A percentile compares a stretch with the other conserved stretches of the same genome.
These are phyloP conservation scores for Stachybotrys chlorohalonatus DNA, from an alignment of 2,329 filamentous ascomycete genomes.

Conservation along the genomic window DNA sequence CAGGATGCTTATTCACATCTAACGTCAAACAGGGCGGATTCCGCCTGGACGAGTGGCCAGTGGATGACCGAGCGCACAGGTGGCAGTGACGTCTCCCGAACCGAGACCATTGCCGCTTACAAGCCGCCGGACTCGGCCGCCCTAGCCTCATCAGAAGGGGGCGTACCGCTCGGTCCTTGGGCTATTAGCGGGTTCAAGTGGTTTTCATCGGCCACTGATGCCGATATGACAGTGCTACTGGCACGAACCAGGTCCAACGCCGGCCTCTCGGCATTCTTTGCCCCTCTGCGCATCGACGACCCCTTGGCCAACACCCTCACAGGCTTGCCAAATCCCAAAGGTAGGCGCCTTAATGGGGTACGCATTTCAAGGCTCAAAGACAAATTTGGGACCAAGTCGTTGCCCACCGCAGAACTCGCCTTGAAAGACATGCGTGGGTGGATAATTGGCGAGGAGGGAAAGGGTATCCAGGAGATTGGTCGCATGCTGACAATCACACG, in stretches of 20 bases:
- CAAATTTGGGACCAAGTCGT: slow-evolving; percentile 60
- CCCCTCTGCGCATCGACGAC: slow-evolving; percentile 46
- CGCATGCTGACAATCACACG: slow-evolving; percentile 60
- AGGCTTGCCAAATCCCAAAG: slow-evolving; percentile 2
- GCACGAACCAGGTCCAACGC: slow-evolving; percentile 39
- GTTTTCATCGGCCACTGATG: slow-evolving; percentile 23
- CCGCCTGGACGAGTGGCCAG: slow-evolving; percentile 63
- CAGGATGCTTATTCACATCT: slow-evolving; percentile 44
- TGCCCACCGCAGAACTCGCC: slow-evolving; percentile 66
- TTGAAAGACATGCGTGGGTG: slow-evolving; percentile 53
- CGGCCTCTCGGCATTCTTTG: slow-evolving; percentile 40
- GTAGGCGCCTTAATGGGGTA: slow-evolving; percentile 53
- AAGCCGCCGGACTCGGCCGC: slow-evolving; percentile 7
- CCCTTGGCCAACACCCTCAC: slow-evolving; percentile 5
- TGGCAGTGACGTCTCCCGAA: slow-evolving; percentile 60
- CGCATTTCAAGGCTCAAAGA: slow-evolving; percentile 61
- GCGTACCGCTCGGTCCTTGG: slow-evolving; percentile 44
- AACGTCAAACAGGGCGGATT: slow-evolving; percentile 35
- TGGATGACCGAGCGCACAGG: slow-evolving; percentile 70
- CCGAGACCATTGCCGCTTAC: slow-evolving; percentile 50
- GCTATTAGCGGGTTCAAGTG: slow-evolving; percentile 61
- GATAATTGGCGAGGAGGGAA: slow-evolving; percentile 57
- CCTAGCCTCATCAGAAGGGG: not conserved
- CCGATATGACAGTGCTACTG: slow-evolving; percentile 49
- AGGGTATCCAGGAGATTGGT: slow-evolving; percentile 59